Base-by-base conservation (phyloP, 495 filamentous ascomycete species). In the Penicillium manginii region DNA sequence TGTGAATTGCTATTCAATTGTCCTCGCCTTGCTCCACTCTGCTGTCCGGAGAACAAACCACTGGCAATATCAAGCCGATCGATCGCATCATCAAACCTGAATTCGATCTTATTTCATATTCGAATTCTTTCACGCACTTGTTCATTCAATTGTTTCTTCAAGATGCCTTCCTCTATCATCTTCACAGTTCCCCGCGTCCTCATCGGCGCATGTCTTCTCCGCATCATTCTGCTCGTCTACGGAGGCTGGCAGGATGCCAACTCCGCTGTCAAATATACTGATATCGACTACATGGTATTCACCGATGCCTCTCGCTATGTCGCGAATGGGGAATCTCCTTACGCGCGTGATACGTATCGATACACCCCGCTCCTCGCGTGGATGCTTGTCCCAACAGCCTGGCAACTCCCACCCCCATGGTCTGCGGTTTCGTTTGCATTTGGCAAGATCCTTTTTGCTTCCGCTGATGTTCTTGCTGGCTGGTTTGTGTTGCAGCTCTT, bases 221-320 rank as follows among this genome's bases (percentile, higher is more conserved):
- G 94, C 49, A 61, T 83, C 8, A 72, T 78, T 18, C 81, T 98
- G 55, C 82, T 97, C 22, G 60, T 93, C 58, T 97, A 97, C 72
- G 94, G 96, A 37, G 82, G 90, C 55, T 88, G 88, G 78, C 94
- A 98, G 81, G 94, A 98, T 71, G 86, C 90, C 57, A 81, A 91
- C 75, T 94, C 92, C 10, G 82, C 92, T 3, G 74, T 98, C 64
- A 96, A 97, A 74, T 98, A 97, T 81, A 98, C 96, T 52, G 94
- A 98, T 74, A 96, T 98, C 68, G 94, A 98, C 82, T 98, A 98
- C 79, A 86, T 90, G 64, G 94, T 98, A 59, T 98, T 98, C 81
- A 98, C 96, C n/a, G 92, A 97, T 70, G 94, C 94, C 10, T 84
- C 96, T 8, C 90, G 89, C 58, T 93, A 88, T 69, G 81, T 91